phyloP scores from a whole-genome alignment of 345 rosid species.

The Sonneratia alba region DNA sequence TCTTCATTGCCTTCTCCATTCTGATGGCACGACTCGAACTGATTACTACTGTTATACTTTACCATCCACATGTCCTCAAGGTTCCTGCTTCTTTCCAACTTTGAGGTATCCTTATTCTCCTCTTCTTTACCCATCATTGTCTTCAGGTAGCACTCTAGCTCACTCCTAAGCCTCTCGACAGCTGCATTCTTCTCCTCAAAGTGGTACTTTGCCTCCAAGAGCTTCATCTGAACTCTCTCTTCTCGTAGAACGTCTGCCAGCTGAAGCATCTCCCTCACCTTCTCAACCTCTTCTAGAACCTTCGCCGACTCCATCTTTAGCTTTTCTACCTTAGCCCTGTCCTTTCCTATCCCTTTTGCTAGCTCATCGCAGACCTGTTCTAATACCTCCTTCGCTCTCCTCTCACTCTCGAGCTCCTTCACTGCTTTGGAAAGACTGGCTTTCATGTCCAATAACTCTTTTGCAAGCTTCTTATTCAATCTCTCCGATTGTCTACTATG shows the following conservation, averaged over 20 bases:
- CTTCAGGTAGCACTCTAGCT: slow-evolving; percentile 50
- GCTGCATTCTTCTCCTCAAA: slow-evolving; percentile 89
- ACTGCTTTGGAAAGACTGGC: slow-evolving; percentile 27
- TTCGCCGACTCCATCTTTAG: slow-evolving; percentile 47
- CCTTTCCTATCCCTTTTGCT: slow-evolving; percentile 66
- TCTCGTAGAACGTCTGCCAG: slow-evolving; percentile 84
- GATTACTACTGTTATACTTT: not conserved
- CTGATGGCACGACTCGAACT: not conserved
- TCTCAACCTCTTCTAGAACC: slow-evolving; percentile 72
- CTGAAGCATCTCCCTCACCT: slow-evolving; percentile 93
- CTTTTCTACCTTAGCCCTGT: slow-evolving; percentile 46
- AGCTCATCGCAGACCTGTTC: slow-evolving; percentile 87
- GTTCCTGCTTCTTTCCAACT: slow-evolving; percentile 35
- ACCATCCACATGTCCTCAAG: slow-evolving; percentile 42
- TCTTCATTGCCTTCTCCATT: slow-evolving; percentile 16
- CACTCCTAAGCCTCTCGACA: slow-evolving; percentile 49
- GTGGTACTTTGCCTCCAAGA: slow-evolving; percentile 66
- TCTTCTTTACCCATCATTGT: slow-evolving; percentile 23
- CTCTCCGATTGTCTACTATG: slow-evolving; percentile 62
- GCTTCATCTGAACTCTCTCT: slow-evolving; percentile 97
- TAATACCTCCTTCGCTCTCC: slow-evolving; percentile 69
- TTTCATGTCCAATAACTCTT: slow-evolving; percentile 55
- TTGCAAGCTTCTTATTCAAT: slow-evolving; percentile 71
- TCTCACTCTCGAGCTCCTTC: slow-evolving; percentile 63
- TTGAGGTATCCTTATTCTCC: slow-evolving; percentile 23